A percentile compares a stretch with the other conserved stretches of the same genome.
phyloP scores from a whole-genome alignment of 2,329 filamentous ascomycete genomes.

The Cryphonectria japonica region DNA sequence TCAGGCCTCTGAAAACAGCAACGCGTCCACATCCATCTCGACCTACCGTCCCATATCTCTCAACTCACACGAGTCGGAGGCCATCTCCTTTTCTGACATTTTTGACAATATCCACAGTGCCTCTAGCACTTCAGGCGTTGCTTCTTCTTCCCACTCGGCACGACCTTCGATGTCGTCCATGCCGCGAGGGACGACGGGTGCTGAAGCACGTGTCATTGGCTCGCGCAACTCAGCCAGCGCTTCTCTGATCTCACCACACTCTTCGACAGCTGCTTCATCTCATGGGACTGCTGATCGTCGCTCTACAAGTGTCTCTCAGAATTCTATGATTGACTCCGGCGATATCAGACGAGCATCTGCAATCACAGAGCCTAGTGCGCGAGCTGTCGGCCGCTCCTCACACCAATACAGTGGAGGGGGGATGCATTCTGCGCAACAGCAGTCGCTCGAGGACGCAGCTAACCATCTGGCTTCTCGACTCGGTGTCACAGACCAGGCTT shows the following conservation, averaged over 20 bases:
- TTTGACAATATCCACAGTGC: constrained; percentile 26
- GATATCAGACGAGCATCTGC: not conserved
- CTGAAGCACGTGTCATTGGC: not conserved
- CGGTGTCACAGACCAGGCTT: not conserved
- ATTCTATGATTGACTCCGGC: not conserved
- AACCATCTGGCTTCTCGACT: not conserved
- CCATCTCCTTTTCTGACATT: constrained; percentile 23
- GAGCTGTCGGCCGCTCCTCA: not conserved
- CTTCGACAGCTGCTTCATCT: not conserved
- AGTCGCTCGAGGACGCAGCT: not conserved
- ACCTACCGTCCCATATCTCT: constrained; percentile 23
- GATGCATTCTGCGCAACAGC: not conserved
- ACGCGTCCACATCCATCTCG: not conserved
- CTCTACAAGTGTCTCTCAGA: not conserved
- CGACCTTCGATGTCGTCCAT: constrained; percentile 8
- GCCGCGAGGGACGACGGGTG: not conserved
- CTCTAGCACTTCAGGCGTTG: constrained; percentile 2
- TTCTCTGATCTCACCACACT: not conserved
- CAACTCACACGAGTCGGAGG: constrained; percentile 21
- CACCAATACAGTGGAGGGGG: not conserved
- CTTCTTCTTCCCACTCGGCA: not conserved
- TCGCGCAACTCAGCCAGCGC: not conserved
- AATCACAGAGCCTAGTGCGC: not conserved
- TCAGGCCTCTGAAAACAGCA: not conserved
- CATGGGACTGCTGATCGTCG: not conserved